phyloP scores from a whole-genome alignment of 2,329 filamentous ascomycete genomes.

The Chalara sp. region DNA sequence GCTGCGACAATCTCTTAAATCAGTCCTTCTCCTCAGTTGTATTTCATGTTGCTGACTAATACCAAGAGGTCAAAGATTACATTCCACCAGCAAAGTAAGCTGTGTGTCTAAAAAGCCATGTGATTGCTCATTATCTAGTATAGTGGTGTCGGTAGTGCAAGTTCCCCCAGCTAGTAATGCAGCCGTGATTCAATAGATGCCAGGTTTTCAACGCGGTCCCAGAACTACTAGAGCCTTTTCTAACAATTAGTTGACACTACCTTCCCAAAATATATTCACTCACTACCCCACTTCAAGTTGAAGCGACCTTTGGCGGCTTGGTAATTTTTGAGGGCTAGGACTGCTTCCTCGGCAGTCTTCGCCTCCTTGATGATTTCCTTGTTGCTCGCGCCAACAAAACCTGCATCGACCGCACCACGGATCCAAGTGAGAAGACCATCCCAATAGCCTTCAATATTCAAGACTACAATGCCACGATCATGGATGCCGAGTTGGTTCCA shows the following conservation, averaged over 20 bases:
- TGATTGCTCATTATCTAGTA: no score
- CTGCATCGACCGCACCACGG: constrained; percentile 62
- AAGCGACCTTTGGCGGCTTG: constrained; percentile 67
- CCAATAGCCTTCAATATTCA: constrained; percentile 90
- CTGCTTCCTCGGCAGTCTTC: constrained; percentile 62
- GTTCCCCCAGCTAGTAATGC: no score
- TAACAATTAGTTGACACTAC: background rate
- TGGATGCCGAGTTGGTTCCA: constrained; percentile 99
- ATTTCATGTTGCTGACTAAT: no score
- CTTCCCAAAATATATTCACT: background rate
- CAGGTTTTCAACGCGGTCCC: no score
- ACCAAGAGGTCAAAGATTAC: no score
- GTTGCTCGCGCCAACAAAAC: constrained; percentile 69
- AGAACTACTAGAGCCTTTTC: background rate
- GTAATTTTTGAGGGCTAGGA: constrained; percentile 66
- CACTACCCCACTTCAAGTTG: constrained; percentile 70
- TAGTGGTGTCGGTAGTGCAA: no score
- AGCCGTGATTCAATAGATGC: no score
- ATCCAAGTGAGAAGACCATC: constrained; percentile 82
- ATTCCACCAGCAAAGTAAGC: no score
- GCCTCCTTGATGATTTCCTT: constrained; percentile 74
- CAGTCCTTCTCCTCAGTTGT: no score
- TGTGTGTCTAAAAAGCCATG: no score
- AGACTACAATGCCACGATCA: constrained; percentile 66
- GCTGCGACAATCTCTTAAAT: no score